Percentiles rank a stretch among this genome's conserved stretches.
phyloP scores from a whole-genome alignment of 192 early-diverging fungal genomes.

The Coemansia guatemalensis region DNA sequence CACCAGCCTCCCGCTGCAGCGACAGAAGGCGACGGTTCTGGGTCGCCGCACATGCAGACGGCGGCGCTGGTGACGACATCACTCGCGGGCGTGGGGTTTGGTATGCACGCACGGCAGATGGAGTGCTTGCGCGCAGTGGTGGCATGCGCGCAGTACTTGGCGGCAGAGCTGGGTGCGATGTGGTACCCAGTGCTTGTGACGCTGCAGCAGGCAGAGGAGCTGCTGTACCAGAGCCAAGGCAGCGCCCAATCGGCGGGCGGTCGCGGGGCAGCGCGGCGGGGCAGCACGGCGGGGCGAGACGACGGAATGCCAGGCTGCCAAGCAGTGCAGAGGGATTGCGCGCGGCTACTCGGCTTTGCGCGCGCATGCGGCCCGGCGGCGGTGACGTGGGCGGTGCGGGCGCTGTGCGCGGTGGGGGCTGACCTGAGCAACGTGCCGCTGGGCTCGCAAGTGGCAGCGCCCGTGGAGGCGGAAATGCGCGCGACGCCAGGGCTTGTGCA shows the following conservation, averaged over 20 bases:
- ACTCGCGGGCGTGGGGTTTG: constrained; percentile 26
- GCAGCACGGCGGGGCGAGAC: neutral
- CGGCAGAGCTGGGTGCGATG: constrained; percentile 68
- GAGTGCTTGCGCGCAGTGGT: constrained; percentile 72
- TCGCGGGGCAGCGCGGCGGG: neutral
- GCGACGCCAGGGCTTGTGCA: constrained; percentile 27
- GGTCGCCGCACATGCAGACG: neutral
- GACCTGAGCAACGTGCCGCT: constrained; percentile 25
- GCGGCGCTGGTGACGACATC: constrained; percentile 27
- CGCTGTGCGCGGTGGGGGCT: constrained; percentile 32
- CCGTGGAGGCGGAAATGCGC: constrained; percentile 24
- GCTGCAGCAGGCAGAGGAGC: constrained; percentile 81
- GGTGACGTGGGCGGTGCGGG: constrained; percentile 25
- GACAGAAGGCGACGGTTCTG: neutral
- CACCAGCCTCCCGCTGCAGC: neutral
- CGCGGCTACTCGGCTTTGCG: constrained; percentile 17
- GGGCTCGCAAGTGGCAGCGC: neutral
- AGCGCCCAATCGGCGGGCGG: constrained; percentile 1
- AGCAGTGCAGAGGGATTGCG: constrained; percentile 19
- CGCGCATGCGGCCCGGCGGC: constrained; percentile 13
- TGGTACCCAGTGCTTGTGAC: constrained; percentile 91
- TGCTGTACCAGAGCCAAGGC: constrained; percentile 55
- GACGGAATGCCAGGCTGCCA: neutral
- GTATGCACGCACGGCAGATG: constrained; percentile 76
- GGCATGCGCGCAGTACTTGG: constrained; percentile 70